Evolutionary conservation across 768 basidiomycete genomes (phyloP), one percentile per base, ranked within the genome.

Genomic region (Imleria badia): DNA sequence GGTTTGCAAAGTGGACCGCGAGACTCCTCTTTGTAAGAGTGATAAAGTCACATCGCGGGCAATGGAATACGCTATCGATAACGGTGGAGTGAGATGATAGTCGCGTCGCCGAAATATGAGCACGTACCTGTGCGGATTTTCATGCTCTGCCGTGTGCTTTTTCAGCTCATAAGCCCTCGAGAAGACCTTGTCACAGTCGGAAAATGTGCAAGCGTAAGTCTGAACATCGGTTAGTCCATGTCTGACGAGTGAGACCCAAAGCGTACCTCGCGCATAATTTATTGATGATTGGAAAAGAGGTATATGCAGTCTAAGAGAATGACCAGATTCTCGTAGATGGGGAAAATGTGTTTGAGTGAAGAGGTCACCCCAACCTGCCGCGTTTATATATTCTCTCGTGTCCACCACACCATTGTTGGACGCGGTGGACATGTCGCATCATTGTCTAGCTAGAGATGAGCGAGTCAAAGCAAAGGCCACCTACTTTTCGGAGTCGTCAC

Each of bases 1-100:
- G 68, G 39, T 14, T 54, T 6, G 53, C 46, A 3, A 50, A 15
- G 43, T 70, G 70, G 8, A 71, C 57, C 1, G 3, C 11, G 0
- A 69, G 58, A 23, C 49, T 59, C 51, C 47, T 69, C 53, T 65
- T 71, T 19, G 45, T 45, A 8, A 60, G 42, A 12, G 60, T 61
- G 19, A 53, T 54, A 30, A 65, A 69, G 0, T 44, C 41, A 23
- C 68, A 69, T 11, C 17, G 1, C 3, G 60, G 8, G 50, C 67
- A 71, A 23, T 40, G 45, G 26, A 60, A 58, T n/a, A 63, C 47
- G 0, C 67, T 71, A 10, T 14, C 11, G 23, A 20, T 9, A 19
- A 31, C 26, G 15, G 33, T 48, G 12, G 51, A 6, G 5, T 29
- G 30, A 9, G n/a, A 43, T 2, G 22, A 17, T 26, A 31, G 15